Base-by-base conservation (phyloP, 306 rosid genomes). In the Casuarina glauca region DNA sequence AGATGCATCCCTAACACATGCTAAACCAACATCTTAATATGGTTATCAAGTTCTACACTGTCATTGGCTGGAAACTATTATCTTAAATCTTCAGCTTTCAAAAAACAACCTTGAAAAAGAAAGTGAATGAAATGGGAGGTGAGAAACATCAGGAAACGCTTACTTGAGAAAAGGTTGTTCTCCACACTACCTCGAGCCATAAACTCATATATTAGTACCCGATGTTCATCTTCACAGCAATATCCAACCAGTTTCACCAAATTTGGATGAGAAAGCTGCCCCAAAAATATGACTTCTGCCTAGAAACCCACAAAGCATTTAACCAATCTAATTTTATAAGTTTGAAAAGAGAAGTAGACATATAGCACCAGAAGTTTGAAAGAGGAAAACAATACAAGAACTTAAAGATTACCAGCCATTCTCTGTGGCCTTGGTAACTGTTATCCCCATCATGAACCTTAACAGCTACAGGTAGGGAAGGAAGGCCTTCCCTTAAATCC, bases 261-360 rank as follows among this genome's bases (percentile, higher is more conserved):
- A 87, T 96, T 96, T 52, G 98, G 97, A 90, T 93, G 99, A 58
- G 99, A 96, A 80, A 93, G 98, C 88, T 96, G 97, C 83, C 99
- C 99, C 88, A 93, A 86, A 86, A 96, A 96, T 85, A 96, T 93
- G 71, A 96, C 99, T 85, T 96, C 99, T 85, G 98, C 99, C 99
- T 96, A 82, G 26, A 89, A 87, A 88, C 26, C 86, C 83, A 80
- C 49, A 39, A 71, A 81, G 81, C 69, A 54, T 71, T 79, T 39
- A 71, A 72, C 82, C 68, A 74, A 73, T 68, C 84, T 80, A 42
- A 76, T 39, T 26, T 26, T 26, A 78, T 58, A 35, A 58, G 52
- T 10, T 63, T 36, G 38, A 55, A 41, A 39, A 63, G 42, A 32
- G 70, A 11, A 68, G 36, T 26, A 60, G 35, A 79, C 70, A 62